Conservation (phyloP, 345 rosid genomes). For the Pugionium dolabratum region DNA sequence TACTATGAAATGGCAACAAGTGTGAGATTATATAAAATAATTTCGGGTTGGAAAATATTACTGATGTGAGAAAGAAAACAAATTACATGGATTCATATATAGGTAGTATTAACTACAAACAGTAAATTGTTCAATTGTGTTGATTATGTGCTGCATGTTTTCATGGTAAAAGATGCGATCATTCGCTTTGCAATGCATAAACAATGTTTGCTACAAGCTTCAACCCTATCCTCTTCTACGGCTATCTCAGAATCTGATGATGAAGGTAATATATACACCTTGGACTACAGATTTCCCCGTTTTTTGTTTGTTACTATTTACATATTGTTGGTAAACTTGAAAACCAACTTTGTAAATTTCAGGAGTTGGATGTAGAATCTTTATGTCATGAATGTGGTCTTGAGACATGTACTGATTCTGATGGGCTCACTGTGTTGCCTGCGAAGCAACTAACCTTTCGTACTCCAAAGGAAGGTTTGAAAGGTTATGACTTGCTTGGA, state of each 20-base stretch:
- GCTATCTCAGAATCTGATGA: constrained; percentile 63
- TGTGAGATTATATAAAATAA: not conserved
- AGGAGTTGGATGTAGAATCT: constrained; percentile 72
- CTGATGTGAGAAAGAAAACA: not conserved
- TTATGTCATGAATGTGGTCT: constrained; percentile 83
- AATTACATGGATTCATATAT: constrained; percentile 5
- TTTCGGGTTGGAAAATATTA: not conserved
- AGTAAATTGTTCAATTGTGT: constrained; percentile 15
- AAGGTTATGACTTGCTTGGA: constrained; percentile 50
- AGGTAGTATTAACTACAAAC: not conserved
- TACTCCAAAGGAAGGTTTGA: constrained; percentile 49
- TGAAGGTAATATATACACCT: constrained; percentile 55
- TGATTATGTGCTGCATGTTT: constrained; percentile 27
- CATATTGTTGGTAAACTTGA: constrained; percentile 26
- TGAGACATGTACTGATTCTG: constrained; percentile 53
- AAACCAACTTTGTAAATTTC: constrained; percentile 17
- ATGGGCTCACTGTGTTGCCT: constrained; percentile 57
- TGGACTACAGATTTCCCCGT: not conserved
- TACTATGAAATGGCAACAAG: constrained; percentile 12
- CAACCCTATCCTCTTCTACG: constrained; percentile 76
- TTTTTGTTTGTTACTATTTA: not conserved
- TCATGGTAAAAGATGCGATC: constrained; percentile 56
- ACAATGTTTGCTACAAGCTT: constrained; percentile 81
- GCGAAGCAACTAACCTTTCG: constrained; percentile 68
- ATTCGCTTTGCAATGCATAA: constrained; percentile 61